Conservation (phyloP, 2,329 filamentous ascomycete species). For the Neurospora crassa region DNA sequence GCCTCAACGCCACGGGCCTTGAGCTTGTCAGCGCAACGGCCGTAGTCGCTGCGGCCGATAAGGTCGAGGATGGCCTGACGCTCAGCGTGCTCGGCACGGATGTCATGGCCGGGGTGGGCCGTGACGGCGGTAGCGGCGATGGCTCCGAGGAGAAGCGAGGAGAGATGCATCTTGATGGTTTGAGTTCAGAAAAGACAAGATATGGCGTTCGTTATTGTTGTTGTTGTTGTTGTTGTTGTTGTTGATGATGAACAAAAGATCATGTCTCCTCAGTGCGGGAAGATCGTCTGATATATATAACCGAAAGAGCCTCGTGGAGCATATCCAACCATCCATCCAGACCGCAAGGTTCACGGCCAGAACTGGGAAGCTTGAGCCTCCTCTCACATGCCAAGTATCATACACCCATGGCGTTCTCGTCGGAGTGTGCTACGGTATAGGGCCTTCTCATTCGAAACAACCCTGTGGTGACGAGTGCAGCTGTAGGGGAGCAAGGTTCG, state of each 20-base stretch:
- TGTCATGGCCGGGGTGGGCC: slow-evolving; percentile 33
- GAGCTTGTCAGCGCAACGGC: slow-evolving; percentile 29
- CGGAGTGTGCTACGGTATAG: not conserved
- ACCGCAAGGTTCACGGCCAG: not conserved
- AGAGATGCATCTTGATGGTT: slow-evolving; percentile 17
- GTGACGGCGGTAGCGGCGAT: slow-evolving; percentile 14
- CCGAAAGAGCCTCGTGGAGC: not conserved
- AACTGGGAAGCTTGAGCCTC: not conserved
- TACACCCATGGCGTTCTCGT: not conserved
- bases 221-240: not conserved
- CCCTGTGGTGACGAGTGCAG: not conserved
- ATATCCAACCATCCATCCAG: not conserved
- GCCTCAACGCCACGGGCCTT: slow-evolving; percentile 28
- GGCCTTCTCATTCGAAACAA: not conserved
- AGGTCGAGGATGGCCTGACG: slow-evolving; percentile 28
- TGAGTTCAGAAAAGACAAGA: not conserved
- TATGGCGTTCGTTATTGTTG: not conserved
- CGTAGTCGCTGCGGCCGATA: slow-evolving; percentile 23
- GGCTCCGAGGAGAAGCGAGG: slow-evolving; percentile 14
- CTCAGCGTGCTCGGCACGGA: slow-evolving; percentile 30
- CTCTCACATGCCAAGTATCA: not conserved
- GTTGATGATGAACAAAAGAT: not conserved
- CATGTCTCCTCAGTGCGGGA: not conserved
- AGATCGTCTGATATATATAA: not conserved
- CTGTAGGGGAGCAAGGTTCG: not conserved